Conservation (phyloP, 2,329 filamentous ascomycete species). For the Pyricularia sp. region DNA sequence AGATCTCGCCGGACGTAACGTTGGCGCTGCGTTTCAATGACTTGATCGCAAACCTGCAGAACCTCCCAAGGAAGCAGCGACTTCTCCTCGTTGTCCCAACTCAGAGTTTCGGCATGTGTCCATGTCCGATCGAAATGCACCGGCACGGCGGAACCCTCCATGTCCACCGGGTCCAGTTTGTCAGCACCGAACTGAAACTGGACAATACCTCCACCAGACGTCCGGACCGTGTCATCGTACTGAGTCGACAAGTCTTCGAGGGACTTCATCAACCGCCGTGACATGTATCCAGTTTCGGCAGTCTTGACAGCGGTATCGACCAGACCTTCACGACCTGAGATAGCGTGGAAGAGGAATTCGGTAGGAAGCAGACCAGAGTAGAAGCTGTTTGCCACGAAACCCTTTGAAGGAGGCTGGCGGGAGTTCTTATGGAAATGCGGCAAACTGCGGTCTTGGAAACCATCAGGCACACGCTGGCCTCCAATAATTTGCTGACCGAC, state of each 20-base stretch:
- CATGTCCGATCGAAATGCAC: constrained; percentile 90
- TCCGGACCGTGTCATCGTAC: constrained; percentile 92
- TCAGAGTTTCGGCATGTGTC: constrained; percentile 67
- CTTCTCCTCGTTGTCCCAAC: constrained; percentile 68
- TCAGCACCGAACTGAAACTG: constrained; percentile 98
- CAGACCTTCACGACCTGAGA: constrained; percentile 94
- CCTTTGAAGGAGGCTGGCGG: constrained; percentile 86
- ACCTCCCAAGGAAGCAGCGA: constrained; percentile 71
- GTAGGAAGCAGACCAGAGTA: constrained; percentile 84
- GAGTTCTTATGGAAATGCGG: constrained; percentile 94
- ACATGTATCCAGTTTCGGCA: constrained; percentile 98
- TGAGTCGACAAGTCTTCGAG: constrained; percentile 87
- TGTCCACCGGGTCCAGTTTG: constrained; percentile 90
- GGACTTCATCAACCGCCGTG: constrained; percentile 93
- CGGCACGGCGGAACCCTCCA: constrained; percentile 89
- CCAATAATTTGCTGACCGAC: constrained; percentile 98
- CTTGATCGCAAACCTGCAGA: constrained; percentile 53
- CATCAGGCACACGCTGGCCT: constrained; percentile 83
- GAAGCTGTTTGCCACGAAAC: constrained; percentile 96
- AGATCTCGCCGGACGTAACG: constrained; percentile 54
- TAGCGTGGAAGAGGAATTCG: constrained; percentile 97
- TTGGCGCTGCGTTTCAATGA: constrained; percentile 58
- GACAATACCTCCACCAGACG: constrained; percentile 78
- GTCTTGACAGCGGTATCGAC: constrained; percentile 99
- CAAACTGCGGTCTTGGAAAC: constrained; percentile 89